Evolutionary conservation across 768 basidiomycete genomes (phyloP), one percentile per base, ranked within the genome.

Genomic region (Vararia minispora): DNA sequence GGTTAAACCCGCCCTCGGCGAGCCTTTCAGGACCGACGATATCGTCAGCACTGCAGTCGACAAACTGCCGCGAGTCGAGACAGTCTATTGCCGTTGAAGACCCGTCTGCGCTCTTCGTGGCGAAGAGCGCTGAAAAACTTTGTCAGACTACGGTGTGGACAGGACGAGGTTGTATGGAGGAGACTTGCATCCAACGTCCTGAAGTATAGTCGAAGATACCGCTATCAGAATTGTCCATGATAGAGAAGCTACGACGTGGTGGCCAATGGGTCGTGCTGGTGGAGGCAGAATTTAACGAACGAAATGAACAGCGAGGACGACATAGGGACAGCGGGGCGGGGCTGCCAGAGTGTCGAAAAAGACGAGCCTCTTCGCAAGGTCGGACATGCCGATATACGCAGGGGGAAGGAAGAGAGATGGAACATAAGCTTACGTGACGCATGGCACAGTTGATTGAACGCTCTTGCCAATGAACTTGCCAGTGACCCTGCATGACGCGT

Each of bases 121-220:
- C 65, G 68, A 59, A 69, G 65, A 41, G 34, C 28, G 39, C 65
- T 66, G 53, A 54, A 57, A 28, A 46, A n/a, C n/a, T n/a, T 35
- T n/a, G n/a, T n/a, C 30, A 36, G 43, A 56, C 45, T 44, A 56
- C 29, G 43, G 45, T 36, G 60, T 46, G 56, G 55, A 56, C 21
- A 50, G 53, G 48, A 52, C 41, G 29, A 48, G 48, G 49, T 54
- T 35, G 54, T 9, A 53, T 53, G 54, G 50, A 53, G 44, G 43
- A 55, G 52, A 58, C 60, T 65, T 60, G 63, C 65, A 67, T 24
- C 60, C 60, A 68, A 4, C 57, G 53, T 35, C 66, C 66, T 28
- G 65, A 58, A 4, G 66, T 58, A 38, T 67, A 67, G 30, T 66
- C 40, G 47, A 63, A 68, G 41, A 66, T 51, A 37, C 64, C 54